phyloP scores from a whole-genome alignment of 2,329 filamentous ascomycete species.

The Beauveria asiatica region DNA sequence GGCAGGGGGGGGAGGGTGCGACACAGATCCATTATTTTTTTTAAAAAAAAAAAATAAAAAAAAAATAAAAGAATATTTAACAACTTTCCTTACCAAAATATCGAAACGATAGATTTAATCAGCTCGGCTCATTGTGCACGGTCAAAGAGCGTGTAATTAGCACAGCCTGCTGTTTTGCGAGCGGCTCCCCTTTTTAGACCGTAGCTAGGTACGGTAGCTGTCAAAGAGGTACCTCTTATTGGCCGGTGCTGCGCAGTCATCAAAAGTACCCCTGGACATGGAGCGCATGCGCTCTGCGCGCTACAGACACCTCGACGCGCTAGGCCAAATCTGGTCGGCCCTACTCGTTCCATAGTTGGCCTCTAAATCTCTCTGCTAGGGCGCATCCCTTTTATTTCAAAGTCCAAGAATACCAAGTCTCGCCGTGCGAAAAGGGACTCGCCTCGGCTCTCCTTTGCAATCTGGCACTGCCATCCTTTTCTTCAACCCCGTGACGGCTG shows the following conservation, averaged over 20 bases:
- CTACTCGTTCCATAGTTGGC: constrained; percentile 7
- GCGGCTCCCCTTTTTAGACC: neutral
- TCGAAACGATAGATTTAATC: too few species aligned
- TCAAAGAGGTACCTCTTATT: neutral
- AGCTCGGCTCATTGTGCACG: too few species aligned
- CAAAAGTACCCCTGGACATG: neutral
- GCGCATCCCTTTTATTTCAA: constrained; percentile 8
- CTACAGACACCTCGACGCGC: neutral
- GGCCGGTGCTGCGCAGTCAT: neutral
- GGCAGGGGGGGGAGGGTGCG: too few species aligned
- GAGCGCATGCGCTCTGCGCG: neutral
- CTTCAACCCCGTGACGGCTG: neutral
- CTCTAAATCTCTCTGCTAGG: constrained; percentile 7
- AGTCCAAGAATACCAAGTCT: neutral
- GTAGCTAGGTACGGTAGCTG: neutral
- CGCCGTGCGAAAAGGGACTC: constrained; percentile 1
- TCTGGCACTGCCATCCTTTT: neutral
- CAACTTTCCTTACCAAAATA: too few species aligned
- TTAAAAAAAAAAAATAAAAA: too few species aligned
- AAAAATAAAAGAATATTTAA: too few species aligned
- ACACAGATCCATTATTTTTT: too few species aligned
- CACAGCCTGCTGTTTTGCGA: neutral
- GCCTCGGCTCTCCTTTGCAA: neutral
- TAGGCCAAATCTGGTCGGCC: constrained; percentile 5
- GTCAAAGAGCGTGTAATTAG: too few species aligned